Percentiles rank a stretch among this genome's conserved stretches.
Evolutionary conservation across 192 early-diverging fungal species (phyloP).

Genomic region (Coemansia sp.): DNA sequence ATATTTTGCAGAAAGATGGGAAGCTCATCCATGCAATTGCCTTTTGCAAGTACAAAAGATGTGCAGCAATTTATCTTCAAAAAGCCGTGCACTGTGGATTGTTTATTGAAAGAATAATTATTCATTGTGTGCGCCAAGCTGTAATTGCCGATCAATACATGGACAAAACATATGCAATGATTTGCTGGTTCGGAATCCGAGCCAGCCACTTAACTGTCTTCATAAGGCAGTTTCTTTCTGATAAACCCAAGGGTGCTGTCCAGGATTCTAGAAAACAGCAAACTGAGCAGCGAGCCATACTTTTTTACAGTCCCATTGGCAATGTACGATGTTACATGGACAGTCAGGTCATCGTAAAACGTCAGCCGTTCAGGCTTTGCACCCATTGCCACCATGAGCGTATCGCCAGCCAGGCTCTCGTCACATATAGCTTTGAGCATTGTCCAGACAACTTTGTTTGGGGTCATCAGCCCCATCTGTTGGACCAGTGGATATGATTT

Average conservation of each 20-base stretch:
- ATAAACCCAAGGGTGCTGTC: slow-evolving; percentile 28
- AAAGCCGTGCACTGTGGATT: too few relatives aligned
- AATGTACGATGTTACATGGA: slow-evolving; percentile 39
- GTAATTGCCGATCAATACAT: too few relatives aligned
- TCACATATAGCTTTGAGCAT: slow-evolving; percentile 58
- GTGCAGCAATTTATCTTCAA: too few relatives aligned
- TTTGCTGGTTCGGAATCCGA: neutral
- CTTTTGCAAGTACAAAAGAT: too few relatives aligned
- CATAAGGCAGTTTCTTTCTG: slow-evolving; percentile 9
- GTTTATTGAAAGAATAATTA: too few relatives aligned
- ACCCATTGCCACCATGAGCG: slow-evolving; percentile 48
- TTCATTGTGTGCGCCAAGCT: too few relatives aligned
- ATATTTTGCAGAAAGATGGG: too few relatives aligned
- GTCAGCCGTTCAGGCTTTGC: slow-evolving; percentile 25
- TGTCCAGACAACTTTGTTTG: slow-evolving; percentile 55
- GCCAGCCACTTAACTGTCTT: neutral
- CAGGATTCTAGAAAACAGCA: slow-evolving; percentile 15
- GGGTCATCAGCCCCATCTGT: slow-evolving; percentile 35
- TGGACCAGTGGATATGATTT: slow-evolving; percentile 29
- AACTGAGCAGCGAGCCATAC: slow-evolving; percentile 23
- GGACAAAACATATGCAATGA: too few relatives aligned
- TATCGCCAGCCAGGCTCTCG: slow-evolving; percentile 53
- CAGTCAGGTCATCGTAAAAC: slow-evolving; percentile 30
- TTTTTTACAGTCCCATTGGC: slow-evolving; percentile 37
- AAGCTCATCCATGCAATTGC: too few relatives aligned